These are phyloP conservation scores for Ophiocordyceps camponoti-floridani DNA, from an alignment of 2,329 filamentous ascomycete genomes.

Conservation along the genomic window DNA sequence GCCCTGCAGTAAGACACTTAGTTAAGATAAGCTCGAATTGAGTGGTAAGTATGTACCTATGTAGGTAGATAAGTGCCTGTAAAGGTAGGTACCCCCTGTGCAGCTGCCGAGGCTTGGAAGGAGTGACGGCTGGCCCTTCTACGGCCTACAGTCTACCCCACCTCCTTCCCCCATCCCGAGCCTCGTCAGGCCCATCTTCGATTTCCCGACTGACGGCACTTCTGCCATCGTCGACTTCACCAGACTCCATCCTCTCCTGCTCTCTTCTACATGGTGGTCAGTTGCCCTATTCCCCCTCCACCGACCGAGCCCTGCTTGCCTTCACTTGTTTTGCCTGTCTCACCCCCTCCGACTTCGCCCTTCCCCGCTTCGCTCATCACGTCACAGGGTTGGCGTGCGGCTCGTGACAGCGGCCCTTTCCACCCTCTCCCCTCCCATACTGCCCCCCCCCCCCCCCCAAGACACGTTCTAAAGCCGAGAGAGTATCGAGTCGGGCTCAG, in stretches of 20 bases:
- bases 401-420: not conserved
- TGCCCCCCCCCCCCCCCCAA: too few relatives aligned
- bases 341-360: not conserved
- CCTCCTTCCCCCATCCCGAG: not conserved
- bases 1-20: too few relatives aligned
- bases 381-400: not conserved
- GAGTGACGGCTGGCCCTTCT: not conserved
- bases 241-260: not conserved
- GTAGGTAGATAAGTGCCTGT: too few relatives aligned
- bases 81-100: too few relatives aligned
- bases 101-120: too few relatives aligned
- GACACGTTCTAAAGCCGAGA: not conserved
- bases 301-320: not conserved
- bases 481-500: not conserved
- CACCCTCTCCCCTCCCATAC: too few relatives aligned
- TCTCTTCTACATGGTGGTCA: slow-evolving; percentile 7
- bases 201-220: not conserved
- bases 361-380: slow-evolving; percentile 1
- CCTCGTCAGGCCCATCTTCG: not conserved
- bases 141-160: not conserved
- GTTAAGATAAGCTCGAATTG: too few relatives aligned
- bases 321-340: slow-evolving; percentile 1
- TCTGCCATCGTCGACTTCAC: not conserved
- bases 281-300: not conserved
- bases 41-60: too few relatives aligned